phyloP scores from a whole-genome alignment of 352 stramenopile species.

The Phytopythium chamaehyphon region DNA sequence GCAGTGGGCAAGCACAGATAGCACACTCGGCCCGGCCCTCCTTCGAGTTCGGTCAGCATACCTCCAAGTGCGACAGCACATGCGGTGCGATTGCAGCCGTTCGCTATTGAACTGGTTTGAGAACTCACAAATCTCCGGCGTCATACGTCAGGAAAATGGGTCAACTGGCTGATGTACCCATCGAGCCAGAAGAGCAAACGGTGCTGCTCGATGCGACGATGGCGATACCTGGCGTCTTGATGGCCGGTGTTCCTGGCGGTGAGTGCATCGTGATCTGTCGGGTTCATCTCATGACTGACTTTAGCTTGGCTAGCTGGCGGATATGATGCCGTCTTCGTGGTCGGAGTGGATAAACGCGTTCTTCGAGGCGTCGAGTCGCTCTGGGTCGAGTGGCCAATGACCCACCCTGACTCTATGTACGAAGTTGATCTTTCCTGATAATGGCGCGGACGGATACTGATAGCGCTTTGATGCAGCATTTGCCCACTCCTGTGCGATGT shows the following conservation, averaged over 20 bases:
- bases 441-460: too few relatives aligned
- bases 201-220: constrained; percentile 91
- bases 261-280: too few relatives aligned
- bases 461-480: constrained; percentile 32
- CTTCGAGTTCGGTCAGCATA: constrained; percentile 70
- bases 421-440: constrained; percentile 3
- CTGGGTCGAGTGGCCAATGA: constrained; percentile 65
- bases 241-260: constrained; percentile 92
- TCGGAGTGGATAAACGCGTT: constrained; percentile 64
- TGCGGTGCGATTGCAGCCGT: constrained; percentile 46
- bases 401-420: constrained; percentile 41
- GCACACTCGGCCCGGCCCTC: constrained; percentile 36
- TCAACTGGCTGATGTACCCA: constrained; percentile 80
- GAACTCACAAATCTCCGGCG: neutral
- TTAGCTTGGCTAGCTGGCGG: constrained; percentile 76
- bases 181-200: constrained; percentile 93
- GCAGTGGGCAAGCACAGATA: constrained; percentile 46
- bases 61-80: constrained; percentile 58
- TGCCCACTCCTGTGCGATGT: constrained; percentile 66
- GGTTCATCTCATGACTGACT: neutral
- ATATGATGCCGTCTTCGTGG: constrained; percentile 95
- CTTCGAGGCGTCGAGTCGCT: constrained; percentile 63
- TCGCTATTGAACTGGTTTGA: neutral
- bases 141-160: constrained; percentile 76
- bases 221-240: constrained; percentile 90